These are phyloP conservation scores for Sporisorium exsertum DNA, from an alignment of 1,284 basidiomycete genomes.

Conservation along the genomic window DNA sequence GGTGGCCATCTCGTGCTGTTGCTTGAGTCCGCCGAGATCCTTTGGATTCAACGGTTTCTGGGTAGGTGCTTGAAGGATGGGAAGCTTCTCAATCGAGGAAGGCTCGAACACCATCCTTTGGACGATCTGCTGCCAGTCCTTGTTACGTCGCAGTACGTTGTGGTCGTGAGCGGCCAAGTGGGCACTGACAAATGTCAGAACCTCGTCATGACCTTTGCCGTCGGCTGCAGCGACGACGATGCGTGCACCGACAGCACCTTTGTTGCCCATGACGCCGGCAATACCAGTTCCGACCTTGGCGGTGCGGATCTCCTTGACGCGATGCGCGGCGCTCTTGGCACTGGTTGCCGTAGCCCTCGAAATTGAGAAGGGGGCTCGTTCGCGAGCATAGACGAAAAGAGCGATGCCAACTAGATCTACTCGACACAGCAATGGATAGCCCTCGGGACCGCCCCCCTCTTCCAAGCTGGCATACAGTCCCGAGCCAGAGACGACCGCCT, in stretches of 20 bases:
- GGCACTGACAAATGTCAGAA: conserved; percentile 85
- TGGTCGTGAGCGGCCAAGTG: conserved; percentile 87
- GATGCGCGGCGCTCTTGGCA: conserved; percentile 74
- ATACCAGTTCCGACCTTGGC: conserved; percentile 67
- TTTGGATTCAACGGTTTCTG: conserved; percentile 21
- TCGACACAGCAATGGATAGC: conserved; percentile 60
- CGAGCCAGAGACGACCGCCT: conserved; percentile 61
- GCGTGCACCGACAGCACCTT: conserved; percentile 90
- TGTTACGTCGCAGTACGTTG: conserved; percentile 79
- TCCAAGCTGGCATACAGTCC: conserved; percentile 63
- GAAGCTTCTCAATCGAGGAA: conserved; percentile 40
- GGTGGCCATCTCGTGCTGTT: conserved; percentile 67
- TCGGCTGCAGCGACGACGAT: conserved; percentile 75
- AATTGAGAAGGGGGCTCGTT: conserved; percentile 71
- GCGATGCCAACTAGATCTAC: conserved; percentile 65
- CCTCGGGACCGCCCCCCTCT: conserved; percentile 64
- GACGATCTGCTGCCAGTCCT: conserved; percentile 84
- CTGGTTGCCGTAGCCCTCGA: conserved; percentile 77
- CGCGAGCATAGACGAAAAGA: conserved; percentile 79
- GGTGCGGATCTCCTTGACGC: conserved; percentile 64
- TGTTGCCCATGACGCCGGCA: conserved; percentile 82
- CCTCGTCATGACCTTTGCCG: conserved; percentile 43
- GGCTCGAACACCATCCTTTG: conserved; percentile 79
- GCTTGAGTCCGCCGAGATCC: conserved; percentile 61
- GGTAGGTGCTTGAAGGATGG: conserved; percentile 38